phyloP scores from a whole-genome alignment of 768 basidiomycete species.

The Suillus ampliporus region DNA sequence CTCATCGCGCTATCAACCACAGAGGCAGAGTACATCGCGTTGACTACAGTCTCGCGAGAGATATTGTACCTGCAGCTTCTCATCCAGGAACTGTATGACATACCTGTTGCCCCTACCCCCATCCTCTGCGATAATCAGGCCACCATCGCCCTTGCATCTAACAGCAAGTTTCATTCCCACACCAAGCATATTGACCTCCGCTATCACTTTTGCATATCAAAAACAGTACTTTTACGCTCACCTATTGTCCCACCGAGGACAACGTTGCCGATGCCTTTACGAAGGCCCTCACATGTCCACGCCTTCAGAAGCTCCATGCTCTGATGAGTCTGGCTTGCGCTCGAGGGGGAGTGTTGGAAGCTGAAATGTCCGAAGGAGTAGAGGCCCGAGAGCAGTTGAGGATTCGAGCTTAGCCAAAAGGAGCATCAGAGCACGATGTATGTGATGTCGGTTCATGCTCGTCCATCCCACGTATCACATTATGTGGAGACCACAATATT shows the following conservation, averaged over 20 bases:
- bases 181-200: constrained; percentile 19
- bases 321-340: background rate
- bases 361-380: too few relatives aligned
- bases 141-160: constrained; percentile 36
- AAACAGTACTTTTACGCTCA: constrained; percentile 18
- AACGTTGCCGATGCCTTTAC: constrained; percentile 32
- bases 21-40: constrained; percentile 36
- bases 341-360: constrained; percentile 8
- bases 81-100: constrained; percentile 15
- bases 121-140: constrained; percentile 32
- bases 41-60: constrained; percentile 38
- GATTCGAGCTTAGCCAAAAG: too few relatives aligned
- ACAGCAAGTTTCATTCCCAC: constrained; percentile 34
- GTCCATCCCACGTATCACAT: too few relatives aligned
- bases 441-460: too few relatives aligned
- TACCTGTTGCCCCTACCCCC: background rate
- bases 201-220: background rate
- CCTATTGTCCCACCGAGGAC: constrained; percentile 23
- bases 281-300: constrained; percentile 13
- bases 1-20: constrained; percentile 31
- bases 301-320: background rate
- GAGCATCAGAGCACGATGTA: too few relatives aligned
- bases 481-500: too few relatives aligned
- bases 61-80: constrained; percentile 40
- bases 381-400: too few relatives aligned